phyloP scores from a whole-genome alignment of 306 rosid species.

The Mimosa pudica region DNA sequence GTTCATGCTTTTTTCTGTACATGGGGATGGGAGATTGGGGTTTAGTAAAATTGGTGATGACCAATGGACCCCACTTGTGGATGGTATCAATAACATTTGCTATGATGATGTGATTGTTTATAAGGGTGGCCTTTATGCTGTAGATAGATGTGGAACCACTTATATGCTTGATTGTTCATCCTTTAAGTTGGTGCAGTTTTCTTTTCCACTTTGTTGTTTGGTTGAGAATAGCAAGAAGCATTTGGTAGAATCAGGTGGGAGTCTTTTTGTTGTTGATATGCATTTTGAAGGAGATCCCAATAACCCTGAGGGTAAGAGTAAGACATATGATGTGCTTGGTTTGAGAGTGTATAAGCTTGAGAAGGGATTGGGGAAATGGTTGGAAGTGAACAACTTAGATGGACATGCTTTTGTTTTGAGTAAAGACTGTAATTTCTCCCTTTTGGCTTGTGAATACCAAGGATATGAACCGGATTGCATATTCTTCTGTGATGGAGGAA shows the following conservation, averaged over 20 bases:
- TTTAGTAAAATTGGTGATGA: slow-evolving; percentile 18
- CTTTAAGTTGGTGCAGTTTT: slow-evolving; percentile 28
- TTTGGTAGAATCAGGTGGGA: slow-evolving; percentile 43
- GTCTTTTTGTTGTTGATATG: slow-evolving; percentile 44
- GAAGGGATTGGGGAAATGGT: neutral
- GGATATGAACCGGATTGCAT: neutral
- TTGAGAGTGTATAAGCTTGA: neutral
- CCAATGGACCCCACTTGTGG: slow-evolving; percentile 7
- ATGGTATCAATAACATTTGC: neutral
- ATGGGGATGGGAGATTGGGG: neutral
- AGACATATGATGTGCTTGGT: neutral
- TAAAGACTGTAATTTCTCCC: neutral
- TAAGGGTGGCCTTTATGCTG: slow-evolving; percentile 39
- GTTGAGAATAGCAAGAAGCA: slow-evolving; percentile 26
- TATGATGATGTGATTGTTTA: slow-evolving; percentile 41
- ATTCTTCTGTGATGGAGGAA: neutral
- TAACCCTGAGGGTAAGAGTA: neutral
- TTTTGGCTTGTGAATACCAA: neutral
- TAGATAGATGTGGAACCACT: slow-evolving; percentile 39
- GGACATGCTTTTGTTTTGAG: neutral
- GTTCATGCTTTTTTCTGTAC: neutral
- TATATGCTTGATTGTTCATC: neutral
- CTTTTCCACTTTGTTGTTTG: slow-evolving; percentile 12
- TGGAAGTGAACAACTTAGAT: neutral
- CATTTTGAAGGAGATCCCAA: slow-evolving; percentile 1